These are phyloP conservation scores for Trametes meyenii DNA, from an alignment of 768 basidiomycete genomes.

Conservation along the genomic window DNA sequence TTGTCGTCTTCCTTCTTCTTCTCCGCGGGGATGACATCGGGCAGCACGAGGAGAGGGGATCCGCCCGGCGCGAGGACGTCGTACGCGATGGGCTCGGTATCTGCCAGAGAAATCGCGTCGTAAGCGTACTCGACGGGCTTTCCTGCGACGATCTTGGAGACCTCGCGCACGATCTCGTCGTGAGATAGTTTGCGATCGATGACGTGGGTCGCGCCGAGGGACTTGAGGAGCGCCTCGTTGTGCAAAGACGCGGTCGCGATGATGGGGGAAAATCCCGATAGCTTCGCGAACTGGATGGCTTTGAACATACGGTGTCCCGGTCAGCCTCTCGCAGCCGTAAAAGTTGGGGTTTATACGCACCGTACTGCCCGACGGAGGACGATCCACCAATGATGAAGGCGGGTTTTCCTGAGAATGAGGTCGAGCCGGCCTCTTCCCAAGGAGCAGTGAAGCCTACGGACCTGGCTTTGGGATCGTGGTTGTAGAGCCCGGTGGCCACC, in stretches of 20 bases:
- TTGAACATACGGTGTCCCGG: too few species aligned
- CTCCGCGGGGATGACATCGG: constrained; percentile 17
- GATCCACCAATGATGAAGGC: constrained; percentile 36
- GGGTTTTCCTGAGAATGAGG: constrained; percentile 14
- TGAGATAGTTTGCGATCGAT: constrained; percentile 27
- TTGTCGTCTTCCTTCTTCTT: constrained; percentile 5
- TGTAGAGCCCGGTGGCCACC: constrained; percentile 35
- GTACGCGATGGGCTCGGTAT: constrained; percentile 28
- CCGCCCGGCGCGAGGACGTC: constrained; percentile 31
- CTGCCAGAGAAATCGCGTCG: constrained; percentile 26
- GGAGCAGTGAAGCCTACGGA: constrained; percentile 6
- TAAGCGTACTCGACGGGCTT: constrained; percentile 28
- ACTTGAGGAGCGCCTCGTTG: constrained; percentile 22
- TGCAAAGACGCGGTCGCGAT: constrained; percentile 29
- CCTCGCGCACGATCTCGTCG: constrained; percentile 8
- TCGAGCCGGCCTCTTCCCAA: constrained; percentile 18
- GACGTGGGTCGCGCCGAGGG: constrained; percentile 32
- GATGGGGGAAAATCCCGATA: background rate
- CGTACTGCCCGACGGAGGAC: constrained; percentile 35
- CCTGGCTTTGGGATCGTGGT: constrained; percentile 14
- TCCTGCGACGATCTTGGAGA: constrained; percentile 20
- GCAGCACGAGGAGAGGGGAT: constrained; percentile 19
- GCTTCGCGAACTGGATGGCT: constrained; percentile 33
- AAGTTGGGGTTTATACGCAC: constrained; percentile 17
- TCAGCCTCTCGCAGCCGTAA: too few species aligned